Evolutionary conservation across 2,329 filamentous ascomycete genomes (phyloP).

Genomic region (Fusarium falciforme): DNA sequence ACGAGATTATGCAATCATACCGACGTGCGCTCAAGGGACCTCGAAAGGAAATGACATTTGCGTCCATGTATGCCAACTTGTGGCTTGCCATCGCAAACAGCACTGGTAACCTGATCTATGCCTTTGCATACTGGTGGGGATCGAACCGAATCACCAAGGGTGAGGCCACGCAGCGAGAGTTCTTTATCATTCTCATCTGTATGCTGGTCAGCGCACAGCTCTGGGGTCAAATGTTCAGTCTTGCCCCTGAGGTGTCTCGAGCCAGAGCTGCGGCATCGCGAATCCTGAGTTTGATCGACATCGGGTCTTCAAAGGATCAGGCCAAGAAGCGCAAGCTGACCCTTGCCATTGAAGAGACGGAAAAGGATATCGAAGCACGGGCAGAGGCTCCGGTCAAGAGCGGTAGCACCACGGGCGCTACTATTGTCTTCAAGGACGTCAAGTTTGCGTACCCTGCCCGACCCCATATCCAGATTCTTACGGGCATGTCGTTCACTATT

Average conservation of each 20-base stretch:
- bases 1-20: constrained; percentile 65
- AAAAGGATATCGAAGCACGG: constrained; percentile 54
- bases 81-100: constrained; percentile 71
- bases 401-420: constrained; percentile 51
- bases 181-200: constrained; percentile 78
- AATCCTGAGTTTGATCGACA: constrained; percentile 63
- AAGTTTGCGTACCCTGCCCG: constrained; percentile 74
- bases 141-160: constrained; percentile 76
- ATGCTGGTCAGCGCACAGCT: constrained; percentile 79
- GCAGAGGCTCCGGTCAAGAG: constrained; percentile 43
- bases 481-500: constrained; percentile 66
- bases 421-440: constrained; percentile 68
- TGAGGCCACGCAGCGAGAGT: constrained; percentile 72
- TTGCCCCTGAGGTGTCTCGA: constrained; percentile 79
- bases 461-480: constrained; percentile 67
- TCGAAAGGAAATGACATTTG: constrained; percentile 65
- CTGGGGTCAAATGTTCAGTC: constrained; percentile 79
- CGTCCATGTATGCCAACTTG: constrained; percentile 64
- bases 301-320: constrained; percentile 50
- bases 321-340: constrained; percentile 23
- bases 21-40: constrained; percentile 61
- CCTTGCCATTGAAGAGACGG: constrained; percentile 12
- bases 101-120: constrained; percentile 75
- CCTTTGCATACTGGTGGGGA: constrained; percentile 85
- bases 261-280: constrained; percentile 71